Evolutionary conservation across 768 basidiomycete species (phyloP), one percentile per base, ranked within the genome.

Genomic region (Sarcodon sp.): DNA sequence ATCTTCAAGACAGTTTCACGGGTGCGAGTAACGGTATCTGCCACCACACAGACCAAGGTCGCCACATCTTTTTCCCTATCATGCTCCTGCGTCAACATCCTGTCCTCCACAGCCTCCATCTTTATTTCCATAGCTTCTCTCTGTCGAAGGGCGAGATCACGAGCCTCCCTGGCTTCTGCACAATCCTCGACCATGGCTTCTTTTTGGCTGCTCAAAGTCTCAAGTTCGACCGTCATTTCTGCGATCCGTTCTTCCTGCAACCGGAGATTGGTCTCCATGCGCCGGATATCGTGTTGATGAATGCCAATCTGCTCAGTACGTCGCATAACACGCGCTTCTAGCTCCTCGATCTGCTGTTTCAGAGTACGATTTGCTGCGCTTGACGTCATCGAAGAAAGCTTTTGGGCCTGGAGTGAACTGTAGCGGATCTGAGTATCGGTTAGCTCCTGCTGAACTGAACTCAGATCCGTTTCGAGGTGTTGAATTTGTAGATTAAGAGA

Each of bases 161-260:
- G 70, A 16, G 80, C 75, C 47, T 81, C 81, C 47, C 87, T 69
- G 2, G 84, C 85, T 47, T 81, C 78, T 4, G 80, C 80, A 55
- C 87, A 89, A 57, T 90, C 87, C 52, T 88, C 86, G 0, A 89
- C 76, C 83, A 90, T 86, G 1, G 83, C 79, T 48, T 77, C 77
- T 60, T 82, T 86, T 66, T 87, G 75, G 4, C 76, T 71, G 16
- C 65, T 68, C 50, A 80, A 66, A 51, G 73, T 73, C 56, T 86
- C 86, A 49, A 87, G 60, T 55, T 90, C 87, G 13, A 59, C 61
- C 3, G 73, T 79, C 75, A 86, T 73, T 65, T 89, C 87, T 3
- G 59, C 61, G 35, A 87, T 61, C 6, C 83, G 71, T 27, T 89
- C 87, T 59, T 90, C 87, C 48, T 85, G 79, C 33, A 89, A 64